These are phyloP conservation scores for Bipolaris bicolor DNA, from an alignment of 2,329 filamentous ascomycete species.

Conservation along the genomic window DNA sequence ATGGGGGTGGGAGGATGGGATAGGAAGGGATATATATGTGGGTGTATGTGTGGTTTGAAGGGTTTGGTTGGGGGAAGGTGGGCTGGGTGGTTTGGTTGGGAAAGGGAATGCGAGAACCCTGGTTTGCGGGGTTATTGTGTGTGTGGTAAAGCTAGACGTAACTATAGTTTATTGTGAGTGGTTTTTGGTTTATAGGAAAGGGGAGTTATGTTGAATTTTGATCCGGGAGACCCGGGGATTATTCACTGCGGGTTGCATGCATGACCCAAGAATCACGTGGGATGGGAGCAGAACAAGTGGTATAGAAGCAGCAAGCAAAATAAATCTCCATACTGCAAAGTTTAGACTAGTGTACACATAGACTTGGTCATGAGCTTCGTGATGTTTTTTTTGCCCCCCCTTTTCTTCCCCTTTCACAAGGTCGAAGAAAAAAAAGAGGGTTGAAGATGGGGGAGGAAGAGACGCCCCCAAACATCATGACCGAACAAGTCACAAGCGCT, in stretches of 20 bases:
- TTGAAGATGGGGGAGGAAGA: conserved; percentile 2
- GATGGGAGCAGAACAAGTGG: background rate
- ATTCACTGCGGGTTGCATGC: background rate
- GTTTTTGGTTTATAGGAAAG: background rate
- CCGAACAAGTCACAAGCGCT: conserved; percentile 25
- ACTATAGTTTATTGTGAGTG: background rate
- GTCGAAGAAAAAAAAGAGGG: conserved; percentile 17
- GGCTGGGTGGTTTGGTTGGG: conserved; percentile 4
- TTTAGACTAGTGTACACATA: conserved; percentile 48
- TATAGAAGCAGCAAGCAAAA: conserved; percentile 23
- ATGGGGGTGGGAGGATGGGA: background rate
- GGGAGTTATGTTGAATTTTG: too few relatives aligned
- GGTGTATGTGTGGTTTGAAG: background rate
- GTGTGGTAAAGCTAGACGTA: too few relatives aligned
- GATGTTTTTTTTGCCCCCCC: conserved; percentile 31
- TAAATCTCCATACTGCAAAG: conserved; percentile 40
- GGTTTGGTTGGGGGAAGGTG: background rate
- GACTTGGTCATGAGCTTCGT: conserved; percentile 46
- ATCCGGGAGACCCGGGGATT: too few relatives aligned
- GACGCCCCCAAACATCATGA: conserved; percentile 44
- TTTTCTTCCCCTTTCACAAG: conserved; percentile 12
- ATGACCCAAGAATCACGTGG: background rate
- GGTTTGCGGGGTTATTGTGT: too few relatives aligned
- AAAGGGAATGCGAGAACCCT: background rate
- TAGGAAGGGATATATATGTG: background rate